Evolutionary conservation across 192 early-diverging fungal species (phyloP), one percentile per base, ranked within the genome.

Genomic region (Diversispora eburnea): DNA sequence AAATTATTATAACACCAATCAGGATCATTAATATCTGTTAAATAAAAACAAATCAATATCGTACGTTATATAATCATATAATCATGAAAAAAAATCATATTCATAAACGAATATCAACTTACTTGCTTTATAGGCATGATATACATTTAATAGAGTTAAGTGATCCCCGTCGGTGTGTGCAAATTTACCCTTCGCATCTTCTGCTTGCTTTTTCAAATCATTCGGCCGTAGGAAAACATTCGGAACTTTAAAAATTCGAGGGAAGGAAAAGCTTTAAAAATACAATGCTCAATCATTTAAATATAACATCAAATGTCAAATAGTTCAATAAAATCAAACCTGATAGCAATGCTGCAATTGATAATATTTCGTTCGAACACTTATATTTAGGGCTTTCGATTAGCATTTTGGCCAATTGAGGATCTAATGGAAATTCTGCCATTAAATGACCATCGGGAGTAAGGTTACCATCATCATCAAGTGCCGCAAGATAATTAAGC

Each of bases 391-490:
- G 90, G 49, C 94, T 93, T 13, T 84, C 82, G 67, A 99, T 94
- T 19, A 99, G 83, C 86, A 95, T 93, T 80, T 97, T 96, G 75
- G 91, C 84, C 58, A 98, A 85, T 82, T 98, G 95, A 25, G 98
- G 98, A 74, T 98, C 98, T 25, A 99, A 83, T 10, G 98, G 96
- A 84, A 99, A 98, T 59, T 96, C 95, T 15, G 97, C 89, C 92
- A 99, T 98, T 10, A 79, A 76, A 61, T 89, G 83, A 52, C 98
- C 98, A 43, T 88, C 72, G 12, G 83, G 74, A 19, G 97, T 99
- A 67, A 99, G 77, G 60, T 97, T 88, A 49, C 96, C 96, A 79
- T 98, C 95, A 77, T 97, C 95, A 69, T 97, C 92, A 52, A 99
- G 80, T 9, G 94, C 97, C 8, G 88, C 97, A 22, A 99, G 85